Percentiles rank a stretch among this genome's conserved stretches.
These are phyloP conservation scores for Volvariella surrecta DNA, from an alignment of 1,284 basidiomycete species.

Conservation along the genomic window DNA sequence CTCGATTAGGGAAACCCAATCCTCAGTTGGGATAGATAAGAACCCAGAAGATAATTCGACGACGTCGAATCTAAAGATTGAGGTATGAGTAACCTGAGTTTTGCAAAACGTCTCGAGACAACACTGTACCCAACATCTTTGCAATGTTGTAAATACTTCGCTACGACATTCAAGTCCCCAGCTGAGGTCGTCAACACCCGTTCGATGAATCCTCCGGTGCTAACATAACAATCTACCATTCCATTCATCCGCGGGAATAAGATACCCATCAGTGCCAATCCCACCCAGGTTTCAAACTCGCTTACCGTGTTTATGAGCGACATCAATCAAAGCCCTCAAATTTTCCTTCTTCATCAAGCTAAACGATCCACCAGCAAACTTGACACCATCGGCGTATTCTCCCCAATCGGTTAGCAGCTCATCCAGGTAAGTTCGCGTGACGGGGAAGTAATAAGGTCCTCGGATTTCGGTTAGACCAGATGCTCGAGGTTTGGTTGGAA, in stretches of 20 bases:
- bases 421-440: slow-evolving; percentile 14
- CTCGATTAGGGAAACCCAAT: slow-evolving; percentile 34
- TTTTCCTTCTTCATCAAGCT: slow-evolving; percentile 33
- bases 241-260: background rate
- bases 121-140: slow-evolving; percentile 28
- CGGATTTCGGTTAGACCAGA: slow-evolving; percentile 32
- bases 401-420: slow-evolving; percentile 20
- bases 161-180: slow-evolving; percentile 25
- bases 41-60: slow-evolving; percentile 37
- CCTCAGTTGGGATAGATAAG: slow-evolving; percentile 36
- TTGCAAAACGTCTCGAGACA: background rate
- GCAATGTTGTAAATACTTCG: slow-evolving; percentile 30
- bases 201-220: slow-evolving; percentile 36
- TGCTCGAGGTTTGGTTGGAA: slow-evolving; percentile 17
- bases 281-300: too few species aligned
- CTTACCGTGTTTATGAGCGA: slow-evolving; percentile 30
- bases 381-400: slow-evolving; percentile 36
- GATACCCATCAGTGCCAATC: too few species aligned
- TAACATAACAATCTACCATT: slow-evolving; percentile 21
- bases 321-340: slow-evolving; percentile 27
- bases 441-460: slow-evolving; percentile 20
- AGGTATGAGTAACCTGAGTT: background rate
- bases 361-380: slow-evolving; percentile 39
- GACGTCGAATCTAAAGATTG: slow-evolving; percentile 27
- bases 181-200: slow-evolving; percentile 29